Evolutionary conservation across 345 rosid species (phyloP).

Genomic region (Pistacia integerrima): DNA sequence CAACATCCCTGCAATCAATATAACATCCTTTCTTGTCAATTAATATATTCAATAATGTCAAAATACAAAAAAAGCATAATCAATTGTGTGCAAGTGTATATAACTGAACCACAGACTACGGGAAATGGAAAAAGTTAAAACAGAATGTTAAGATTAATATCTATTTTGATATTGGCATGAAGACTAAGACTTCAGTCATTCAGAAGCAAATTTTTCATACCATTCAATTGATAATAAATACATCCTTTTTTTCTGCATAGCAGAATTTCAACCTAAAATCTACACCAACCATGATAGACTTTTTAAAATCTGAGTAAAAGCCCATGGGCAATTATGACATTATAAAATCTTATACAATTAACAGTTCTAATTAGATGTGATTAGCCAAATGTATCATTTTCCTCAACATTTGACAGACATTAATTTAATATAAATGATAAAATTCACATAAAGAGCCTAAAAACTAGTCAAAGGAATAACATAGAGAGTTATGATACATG

Average conservation of each 20-base stretch:
- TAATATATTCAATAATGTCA: not conserved
- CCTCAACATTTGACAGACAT: not conserved
- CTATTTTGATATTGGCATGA: too few relatives aligned
- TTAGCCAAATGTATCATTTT: not conserved
- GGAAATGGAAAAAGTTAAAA: too few relatives aligned
- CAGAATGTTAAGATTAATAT: too few relatives aligned
- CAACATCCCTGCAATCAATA: slow-evolving; percentile 80
- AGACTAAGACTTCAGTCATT: too few relatives aligned
- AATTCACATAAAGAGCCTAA: not conserved
- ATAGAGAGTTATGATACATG: not conserved
- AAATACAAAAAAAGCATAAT: slow-evolving; percentile 1
- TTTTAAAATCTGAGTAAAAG: not conserved
- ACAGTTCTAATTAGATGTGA: not conserved
- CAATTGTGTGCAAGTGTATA: not conserved
- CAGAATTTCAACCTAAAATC: not conserved
- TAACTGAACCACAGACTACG: too few relatives aligned
- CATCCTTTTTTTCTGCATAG: not conserved
- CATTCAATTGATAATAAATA: too few relatives aligned
- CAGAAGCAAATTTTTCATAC: too few relatives aligned
- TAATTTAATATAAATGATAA: not conserved
- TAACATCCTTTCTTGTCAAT: slow-evolving; percentile 19
- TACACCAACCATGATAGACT: not conserved
- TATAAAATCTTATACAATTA: not conserved
- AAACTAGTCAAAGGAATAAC: not conserved
- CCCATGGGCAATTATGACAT: not conserved